Evolutionary conservation across 306 rosid species (phyloP), one percentile per base, ranked within the genome.

Genomic region (Casuarina cunninghamiana): DNA sequence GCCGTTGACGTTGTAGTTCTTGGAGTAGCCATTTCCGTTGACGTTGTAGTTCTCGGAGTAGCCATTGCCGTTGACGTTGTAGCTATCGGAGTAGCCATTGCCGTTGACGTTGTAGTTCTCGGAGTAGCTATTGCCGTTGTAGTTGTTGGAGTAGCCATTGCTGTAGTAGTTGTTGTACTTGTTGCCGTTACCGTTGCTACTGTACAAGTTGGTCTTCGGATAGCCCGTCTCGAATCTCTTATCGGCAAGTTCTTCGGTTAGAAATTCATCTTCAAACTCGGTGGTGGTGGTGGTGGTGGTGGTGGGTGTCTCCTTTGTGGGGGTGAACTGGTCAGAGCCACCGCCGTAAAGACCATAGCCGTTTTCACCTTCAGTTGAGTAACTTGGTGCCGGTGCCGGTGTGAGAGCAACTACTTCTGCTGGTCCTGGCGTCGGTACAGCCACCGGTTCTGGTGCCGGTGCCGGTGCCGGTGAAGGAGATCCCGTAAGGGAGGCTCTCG

Each of bases 321-420:
- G 74, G 73, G 87, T 11, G 70, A 75, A 73, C 53, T 74, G 77
- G 51, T 6, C 55, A 50, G 77, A 44, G 41, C 41, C 88, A 0
- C 46, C 75, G 5, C 90, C 93, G 57, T 89, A 93, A 2, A 90
- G 86, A 43, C 89, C 97, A 58, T 89, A 88, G 16, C 85, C 88
- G 10, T 86, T 66, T 62, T 85, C 89, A 0, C 60, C 80, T 35
- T 85, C 84, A 16, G 32, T 26, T 26, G 32, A 72, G 70, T 80
- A 77, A 39, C 45, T 50, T 2, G 83, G 78, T 12, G 77, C 87
- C 15, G 89, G 86, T 17, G 84, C 79, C 3, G 82, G 61, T 53
- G 74, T 79, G 69, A 70, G 26, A 26, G 80, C 63, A 72, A 79
- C 37, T 21, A 17, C 84, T 11, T 51, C 58, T 13, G 26, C 61